Percentiles rank a stretch among this genome's conserved stretches.
Conservation (phyloP, 768 basidiomycete species). For the Tulasnella calospora region DNA sequence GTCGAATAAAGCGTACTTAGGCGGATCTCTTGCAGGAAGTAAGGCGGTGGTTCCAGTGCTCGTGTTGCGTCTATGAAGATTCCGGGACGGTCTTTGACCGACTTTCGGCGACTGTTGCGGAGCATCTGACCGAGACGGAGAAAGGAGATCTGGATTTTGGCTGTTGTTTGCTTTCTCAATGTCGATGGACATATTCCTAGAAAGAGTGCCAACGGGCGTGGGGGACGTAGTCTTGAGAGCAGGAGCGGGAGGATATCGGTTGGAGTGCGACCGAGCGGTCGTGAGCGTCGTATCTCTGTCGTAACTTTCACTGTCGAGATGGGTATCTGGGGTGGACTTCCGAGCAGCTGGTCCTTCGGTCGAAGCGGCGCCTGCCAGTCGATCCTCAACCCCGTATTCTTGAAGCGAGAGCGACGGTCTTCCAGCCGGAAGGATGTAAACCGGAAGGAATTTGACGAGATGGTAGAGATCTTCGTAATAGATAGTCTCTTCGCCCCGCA, state of each 20-base stretch:
- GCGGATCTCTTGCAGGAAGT: conserved; percentile 53
- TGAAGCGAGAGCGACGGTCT: conserved; percentile 16
- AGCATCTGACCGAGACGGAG: neutral
- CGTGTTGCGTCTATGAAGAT: conserved; percentile 32
- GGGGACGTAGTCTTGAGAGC: conserved; percentile 1
- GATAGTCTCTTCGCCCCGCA: conserved; percentile 49
- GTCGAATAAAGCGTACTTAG: conserved; percentile 57
- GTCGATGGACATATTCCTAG: neutral
- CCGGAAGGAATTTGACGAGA: conserved; percentile 50
- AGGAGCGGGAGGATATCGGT: neutral
- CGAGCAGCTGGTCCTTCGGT: neutral
- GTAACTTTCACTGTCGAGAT: neutral
- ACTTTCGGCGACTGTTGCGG: neutral
- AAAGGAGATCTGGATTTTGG: neutral
- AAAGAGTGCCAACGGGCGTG: neutral
- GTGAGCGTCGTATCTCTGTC: neutral
- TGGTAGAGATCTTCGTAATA: conserved; percentile 33
- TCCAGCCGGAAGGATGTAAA: conserved; percentile 33
- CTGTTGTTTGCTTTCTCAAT: neutral
- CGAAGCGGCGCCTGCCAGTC: neutral
- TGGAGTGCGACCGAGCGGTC: neutral
- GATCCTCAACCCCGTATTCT: neutral
- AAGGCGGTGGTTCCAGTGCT: conserved; percentile 45
- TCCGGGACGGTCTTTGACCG: neutral
- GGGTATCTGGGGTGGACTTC: neutral